Evolutionary conservation across 1,284 basidiomycete species (phyloP), one percentile per base, ranked within the genome.

Genomic region (Austroboletus novae-zelandiae): DNA sequence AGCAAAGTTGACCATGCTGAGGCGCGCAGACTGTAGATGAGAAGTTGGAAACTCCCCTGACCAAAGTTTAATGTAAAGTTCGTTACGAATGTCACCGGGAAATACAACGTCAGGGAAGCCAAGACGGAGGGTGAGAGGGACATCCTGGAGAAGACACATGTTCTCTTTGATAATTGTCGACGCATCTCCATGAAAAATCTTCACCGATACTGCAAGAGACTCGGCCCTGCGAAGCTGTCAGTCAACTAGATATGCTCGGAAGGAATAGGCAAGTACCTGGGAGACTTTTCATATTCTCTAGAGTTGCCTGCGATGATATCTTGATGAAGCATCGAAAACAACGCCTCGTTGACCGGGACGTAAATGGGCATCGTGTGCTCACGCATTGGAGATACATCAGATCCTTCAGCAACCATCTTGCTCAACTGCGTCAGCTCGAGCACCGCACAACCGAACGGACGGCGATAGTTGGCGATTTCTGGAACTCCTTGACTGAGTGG

Each of bases 61-160:
- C 91, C 92, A 95, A 1, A 97, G 78, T 65, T 94, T 97, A 74
- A 98, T 81, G 69, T 98, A 98, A 9, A 97, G 78, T 61, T 98
- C 95, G 63, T 98, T 98, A 18, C 95, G 84, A n/a, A 82, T 73
- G 57, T 94, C 89, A 9, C 91, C 93, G 1, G 95, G 95, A 64
- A 95, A 94, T 9, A 97, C 94, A 2, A 97, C 94, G 61, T 98
- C 96, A 0, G 95, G 91, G 65, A 99, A 99, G 27, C 94, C 94
- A n/a, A 99, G 83, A 7, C 94, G 87, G 17, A 89, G 75, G 1
- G 94, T 94, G 35, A 87, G 78, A 0, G 94, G 88, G 6, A 84
- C 81, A 57, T 90, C 91, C 51, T 89, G 85, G 18, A 98, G 75
- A n/a, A 96, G 72, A 1, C 89, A 89, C 6, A 90, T 87, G 67